These are phyloP conservation scores for Fusarium compactum DNA, from an alignment of 2,329 filamentous ascomycete genomes.

Conservation along the genomic window DNA sequence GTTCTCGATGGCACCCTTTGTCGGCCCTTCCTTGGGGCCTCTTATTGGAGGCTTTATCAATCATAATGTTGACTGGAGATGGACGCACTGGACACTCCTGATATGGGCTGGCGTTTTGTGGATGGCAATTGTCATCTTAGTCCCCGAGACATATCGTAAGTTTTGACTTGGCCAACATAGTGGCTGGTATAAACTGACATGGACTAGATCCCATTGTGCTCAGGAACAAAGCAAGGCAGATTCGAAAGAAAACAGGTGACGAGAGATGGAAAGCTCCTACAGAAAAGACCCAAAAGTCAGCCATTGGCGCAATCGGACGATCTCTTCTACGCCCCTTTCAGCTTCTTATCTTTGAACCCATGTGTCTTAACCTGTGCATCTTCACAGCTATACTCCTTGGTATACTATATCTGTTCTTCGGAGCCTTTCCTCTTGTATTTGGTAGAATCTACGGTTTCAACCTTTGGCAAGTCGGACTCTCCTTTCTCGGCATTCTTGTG, in stretches of 20 bases:
- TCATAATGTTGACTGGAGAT: conserved; percentile 78
- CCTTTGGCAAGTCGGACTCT: conserved; percentile 82
- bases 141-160: conserved; percentile 87
- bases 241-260: conserved; percentile 83
- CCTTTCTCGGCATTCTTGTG: conserved; percentile 78
- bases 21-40: conserved; percentile 70
- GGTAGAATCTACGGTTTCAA: conserved; percentile 78
- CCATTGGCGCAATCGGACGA: conserved; percentile 68
- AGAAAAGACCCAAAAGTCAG: conserved; percentile 77
- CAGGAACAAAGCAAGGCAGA: conserved; percentile 74
- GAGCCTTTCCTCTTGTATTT: conserved; percentile 87
- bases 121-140: conserved; percentile 73
- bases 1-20: conserved; percentile 75
- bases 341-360: conserved; percentile 83
- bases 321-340: conserved; percentile 80
- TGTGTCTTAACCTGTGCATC: conserved; percentile 85
- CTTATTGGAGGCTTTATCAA: conserved; percentile 85
- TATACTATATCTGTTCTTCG: conserved; percentile 91
- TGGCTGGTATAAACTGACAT: conserved; percentile 8
- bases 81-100: conserved; percentile 86
- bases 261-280: conserved; percentile 80
- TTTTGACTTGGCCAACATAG: neutral
- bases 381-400: conserved; percentile 88
- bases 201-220: conserved; percentile 73
- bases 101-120: conserved; percentile 82